These are phyloP conservation scores for Venturia oleaginea DNA, from an alignment of 2,329 filamentous ascomycete genomes.

Conservation along the genomic window DNA sequence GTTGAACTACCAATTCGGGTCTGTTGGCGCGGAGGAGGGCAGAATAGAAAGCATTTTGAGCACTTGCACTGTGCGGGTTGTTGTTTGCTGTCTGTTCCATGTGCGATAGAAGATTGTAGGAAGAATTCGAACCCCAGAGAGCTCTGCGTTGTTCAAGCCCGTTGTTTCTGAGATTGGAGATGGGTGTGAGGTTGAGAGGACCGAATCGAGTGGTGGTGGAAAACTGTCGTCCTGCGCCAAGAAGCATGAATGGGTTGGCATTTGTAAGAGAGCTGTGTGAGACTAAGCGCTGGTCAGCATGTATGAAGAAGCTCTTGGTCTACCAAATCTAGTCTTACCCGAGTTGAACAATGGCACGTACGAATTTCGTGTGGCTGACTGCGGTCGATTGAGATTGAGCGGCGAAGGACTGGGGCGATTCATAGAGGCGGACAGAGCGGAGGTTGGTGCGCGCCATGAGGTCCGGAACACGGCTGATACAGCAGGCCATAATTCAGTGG, in stretches of 20 bases:
- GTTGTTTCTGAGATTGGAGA: conserved; percentile 16
- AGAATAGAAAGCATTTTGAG: conserved; percentile 91
- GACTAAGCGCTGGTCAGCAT: conserved; percentile 19
- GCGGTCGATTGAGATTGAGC: conserved; percentile 14
- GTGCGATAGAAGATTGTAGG: conserved; percentile 61
- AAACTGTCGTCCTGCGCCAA: conserved; percentile 24
- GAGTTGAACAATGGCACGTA: conserved; percentile 13
- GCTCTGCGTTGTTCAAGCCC: conserved; percentile 30
- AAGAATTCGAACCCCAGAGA: conserved; percentile 34
- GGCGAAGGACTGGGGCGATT: conserved; percentile 17
- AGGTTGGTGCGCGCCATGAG: conserved; percentile 25
- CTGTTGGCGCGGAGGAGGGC: conserved; percentile 84
- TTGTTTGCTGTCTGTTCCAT: conserved; percentile 89
- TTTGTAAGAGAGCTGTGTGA: conserved; percentile 25
- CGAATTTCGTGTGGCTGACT: conserved; percentile 15
- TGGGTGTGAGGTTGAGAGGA: conserved; percentile 24
- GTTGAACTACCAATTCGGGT: conserved; percentile 84
- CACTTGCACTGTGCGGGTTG: conserved; percentile 76
- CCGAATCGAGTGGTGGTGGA: conserved; percentile 26
- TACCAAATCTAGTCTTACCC: conserved; percentile 18
- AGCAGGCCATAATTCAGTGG: conserved; percentile 31
- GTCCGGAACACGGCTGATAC: conserved; percentile 29
- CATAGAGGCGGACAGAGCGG: conserved; percentile 18
- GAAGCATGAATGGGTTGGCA: conserved; percentile 26
- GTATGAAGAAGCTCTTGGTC: conserved; percentile 10